A percentile compares a stretch with the other conserved stretches of the same genome.
phyloP scores from a whole-genome alignment of 352 stramenopile genomes.

The Pythium sukuiense region DNA sequence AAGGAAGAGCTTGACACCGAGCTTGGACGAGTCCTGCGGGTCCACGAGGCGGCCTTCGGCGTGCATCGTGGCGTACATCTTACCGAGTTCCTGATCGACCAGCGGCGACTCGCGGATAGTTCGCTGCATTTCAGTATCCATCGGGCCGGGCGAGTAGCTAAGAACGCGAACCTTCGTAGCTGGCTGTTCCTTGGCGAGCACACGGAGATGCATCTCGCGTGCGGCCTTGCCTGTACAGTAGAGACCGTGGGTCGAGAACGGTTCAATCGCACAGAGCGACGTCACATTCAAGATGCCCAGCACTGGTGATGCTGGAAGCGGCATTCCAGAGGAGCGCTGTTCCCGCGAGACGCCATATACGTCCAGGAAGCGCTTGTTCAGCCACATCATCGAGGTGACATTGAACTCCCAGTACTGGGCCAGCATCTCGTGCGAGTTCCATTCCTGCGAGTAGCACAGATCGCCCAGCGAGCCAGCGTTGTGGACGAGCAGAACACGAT shows the following conservation, averaged over 20 bases:
- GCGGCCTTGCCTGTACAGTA: constrained; percentile 88
- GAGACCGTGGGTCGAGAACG: constrained; percentile 73
- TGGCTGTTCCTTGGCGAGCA: constrained; percentile 65
- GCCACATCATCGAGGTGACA: constrained; percentile 79
- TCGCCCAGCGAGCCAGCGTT: constrained; percentile 83
- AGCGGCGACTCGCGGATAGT: constrained; percentile 53
- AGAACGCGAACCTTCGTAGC: constrained; percentile 51
- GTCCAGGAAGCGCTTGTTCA: constrained; percentile 79
- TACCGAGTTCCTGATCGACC: constrained; percentile 39
- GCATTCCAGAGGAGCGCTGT: constrained; percentile 24
- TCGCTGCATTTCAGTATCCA: constrained; percentile 87
- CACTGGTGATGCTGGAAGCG: constrained; percentile 1
- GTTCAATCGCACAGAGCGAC: constrained; percentile 78
- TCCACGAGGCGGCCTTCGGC: constrained; percentile 48
- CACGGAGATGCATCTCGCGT: constrained; percentile 83
- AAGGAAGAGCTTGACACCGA: constrained; percentile 58
- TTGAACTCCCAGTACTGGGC: constrained; percentile 78
- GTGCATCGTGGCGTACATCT: constrained; percentile 59
- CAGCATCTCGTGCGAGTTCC: constrained; percentile 41
- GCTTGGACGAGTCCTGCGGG: constrained; percentile 51
- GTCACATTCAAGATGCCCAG: constrained; percentile 81
- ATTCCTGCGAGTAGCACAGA: constrained; percentile 59
- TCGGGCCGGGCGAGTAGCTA: constrained; percentile 85
- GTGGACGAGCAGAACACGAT: constrained; percentile 65
- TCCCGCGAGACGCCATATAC: constrained; percentile 51